Conservation (phyloP, 345 rosid species). For the Passiflora organensis region DNA sequence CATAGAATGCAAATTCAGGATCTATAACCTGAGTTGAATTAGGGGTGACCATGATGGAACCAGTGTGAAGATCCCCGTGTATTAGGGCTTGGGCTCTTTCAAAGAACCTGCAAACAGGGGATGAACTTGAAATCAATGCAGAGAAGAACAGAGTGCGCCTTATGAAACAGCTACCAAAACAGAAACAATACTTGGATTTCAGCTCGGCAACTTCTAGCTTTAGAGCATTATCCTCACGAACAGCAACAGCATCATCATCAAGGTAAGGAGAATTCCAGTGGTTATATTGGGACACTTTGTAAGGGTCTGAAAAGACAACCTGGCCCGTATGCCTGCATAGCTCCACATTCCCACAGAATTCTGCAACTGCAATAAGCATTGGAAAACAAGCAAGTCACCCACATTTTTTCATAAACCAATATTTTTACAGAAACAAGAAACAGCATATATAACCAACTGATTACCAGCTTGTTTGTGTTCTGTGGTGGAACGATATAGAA, state of each 20-base stretch:
- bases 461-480: slow-evolving; percentile 76
- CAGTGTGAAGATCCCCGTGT: slow-evolving; percentile 96
- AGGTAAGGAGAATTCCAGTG: slow-evolving; percentile 84
- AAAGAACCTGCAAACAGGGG: slow-evolving; percentile 55
- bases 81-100: slow-evolving; percentile 89
- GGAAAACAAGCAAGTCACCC: slow-evolving; percentile 8
- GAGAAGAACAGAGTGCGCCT: too few relatives aligned
- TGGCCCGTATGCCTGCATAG: slow-evolving; percentile 88
- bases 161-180: neutral
- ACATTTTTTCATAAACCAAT: slow-evolving; percentile 9
- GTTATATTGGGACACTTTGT: slow-evolving; percentile 65
- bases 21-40: slow-evolving; percentile 89
- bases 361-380: slow-evolving; percentile 63
- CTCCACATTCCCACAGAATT: slow-evolving; percentile 93
- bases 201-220: slow-evolving; percentile 82
- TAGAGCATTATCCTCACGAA: slow-evolving; percentile 58
- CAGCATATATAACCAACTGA: neutral
- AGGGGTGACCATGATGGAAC: slow-evolving; percentile 84
- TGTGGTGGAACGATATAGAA: slow-evolving; percentile 58
- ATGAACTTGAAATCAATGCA: too few relatives aligned
- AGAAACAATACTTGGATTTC: slow-evolving; percentile 63
- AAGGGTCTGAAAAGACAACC: slow-evolving; percentile 94
- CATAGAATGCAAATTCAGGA: slow-evolving; percentile 72
- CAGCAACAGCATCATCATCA: slow-evolving; percentile 73
- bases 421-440: neutral